phyloP scores from a whole-genome alignment of 163 green algal genomes.

The Chlorella variabilis region DNA sequence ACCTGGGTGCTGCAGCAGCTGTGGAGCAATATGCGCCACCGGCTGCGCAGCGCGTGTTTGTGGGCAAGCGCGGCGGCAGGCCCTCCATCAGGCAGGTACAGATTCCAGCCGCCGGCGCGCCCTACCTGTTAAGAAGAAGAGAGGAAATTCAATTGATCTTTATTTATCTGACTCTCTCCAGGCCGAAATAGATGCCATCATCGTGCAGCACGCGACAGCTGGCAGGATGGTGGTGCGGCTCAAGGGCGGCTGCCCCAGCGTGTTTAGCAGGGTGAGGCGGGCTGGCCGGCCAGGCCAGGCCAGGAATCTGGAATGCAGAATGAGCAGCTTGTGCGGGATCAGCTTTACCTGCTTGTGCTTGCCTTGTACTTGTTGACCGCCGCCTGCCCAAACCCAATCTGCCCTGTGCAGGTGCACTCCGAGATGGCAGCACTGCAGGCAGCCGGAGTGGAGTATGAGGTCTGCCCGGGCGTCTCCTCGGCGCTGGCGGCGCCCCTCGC shows the following conservation, averaged over 20 bases:
- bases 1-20: conserved; percentile 67
- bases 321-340: no score
- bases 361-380: neutral
- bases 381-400: no score
- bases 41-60: conserved; percentile 55
- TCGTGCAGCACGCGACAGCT: conserved; percentile 58
- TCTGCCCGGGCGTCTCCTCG: conserved; percentile 79
- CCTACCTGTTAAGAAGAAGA: no score
- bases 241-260: conserved; percentile 78
- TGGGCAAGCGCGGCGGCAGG: conserved; percentile 71
- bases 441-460: conserved; percentile 53
- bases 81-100: conserved; percentile 63
- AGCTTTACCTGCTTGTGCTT: no score
- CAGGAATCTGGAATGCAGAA: no score
- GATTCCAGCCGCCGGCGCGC: no score
- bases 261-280: conserved; percentile 61
- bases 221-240: conserved; percentile 71
- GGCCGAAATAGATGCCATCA: conserved; percentile 68
- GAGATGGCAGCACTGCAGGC: conserved; percentile 63
- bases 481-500: conserved; percentile 73
- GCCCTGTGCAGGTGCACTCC: conserved; percentile 27
- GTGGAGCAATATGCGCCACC: conserved; percentile 46
- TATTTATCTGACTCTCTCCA: no score
- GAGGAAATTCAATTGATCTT: no score
- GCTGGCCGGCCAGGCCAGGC: no score